Conservation (phyloP, 202 grass and related monocot species). For the Digitaria exilis region DNA sequence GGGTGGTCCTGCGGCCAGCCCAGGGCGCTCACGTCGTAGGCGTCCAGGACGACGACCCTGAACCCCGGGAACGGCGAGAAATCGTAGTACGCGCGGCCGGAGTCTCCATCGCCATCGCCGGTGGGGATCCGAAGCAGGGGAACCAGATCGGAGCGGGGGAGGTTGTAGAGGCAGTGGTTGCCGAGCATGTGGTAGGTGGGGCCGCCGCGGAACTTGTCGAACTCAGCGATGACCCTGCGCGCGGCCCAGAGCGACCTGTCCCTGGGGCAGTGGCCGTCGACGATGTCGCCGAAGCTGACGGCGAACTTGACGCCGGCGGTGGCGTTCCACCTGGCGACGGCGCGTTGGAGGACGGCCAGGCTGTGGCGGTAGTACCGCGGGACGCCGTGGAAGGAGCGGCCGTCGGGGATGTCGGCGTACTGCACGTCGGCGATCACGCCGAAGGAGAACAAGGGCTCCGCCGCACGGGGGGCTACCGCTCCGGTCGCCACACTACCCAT, state of each 20-base stretch:
- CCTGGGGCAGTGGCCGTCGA: constrained; percentile 66
- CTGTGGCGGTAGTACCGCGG: constrained; percentile 73
- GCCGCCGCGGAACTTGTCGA: constrained; percentile 13
- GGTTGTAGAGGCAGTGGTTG: constrained; percentile 74
- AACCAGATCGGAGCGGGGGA: constrained; percentile 52
- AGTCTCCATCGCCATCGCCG: not conserved
- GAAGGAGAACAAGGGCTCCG: too few species aligned
- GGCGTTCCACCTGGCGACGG: constrained; percentile 56
- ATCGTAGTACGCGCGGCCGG: constrained; percentile 50
- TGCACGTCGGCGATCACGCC: too few species aligned
- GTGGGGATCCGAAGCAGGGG: constrained; percentile 50
- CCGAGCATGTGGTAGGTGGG: constrained; percentile 47
- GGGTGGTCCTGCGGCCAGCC: constrained; percentile 55
- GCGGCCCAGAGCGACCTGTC: constrained; percentile 31
- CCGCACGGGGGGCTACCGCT: too few species aligned
- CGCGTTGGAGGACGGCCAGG: constrained; percentile 60
- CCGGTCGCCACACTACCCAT: too few species aligned
- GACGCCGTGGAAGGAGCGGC: constrained; percentile 55
- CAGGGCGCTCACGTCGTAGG: constrained; percentile 64
- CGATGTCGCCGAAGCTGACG: constrained; percentile 70
- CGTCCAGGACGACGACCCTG: constrained; percentile 56
- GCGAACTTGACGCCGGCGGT: constrained; percentile 43
- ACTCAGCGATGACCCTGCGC: not conserved
- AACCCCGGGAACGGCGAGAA: constrained; percentile 51
- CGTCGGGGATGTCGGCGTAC: constrained; percentile 68